These are phyloP conservation scores for Pinguiococcus pyrenoidosus DNA, from an alignment of 108 stramenopile genomes.

Conservation along the genomic window DNA sequence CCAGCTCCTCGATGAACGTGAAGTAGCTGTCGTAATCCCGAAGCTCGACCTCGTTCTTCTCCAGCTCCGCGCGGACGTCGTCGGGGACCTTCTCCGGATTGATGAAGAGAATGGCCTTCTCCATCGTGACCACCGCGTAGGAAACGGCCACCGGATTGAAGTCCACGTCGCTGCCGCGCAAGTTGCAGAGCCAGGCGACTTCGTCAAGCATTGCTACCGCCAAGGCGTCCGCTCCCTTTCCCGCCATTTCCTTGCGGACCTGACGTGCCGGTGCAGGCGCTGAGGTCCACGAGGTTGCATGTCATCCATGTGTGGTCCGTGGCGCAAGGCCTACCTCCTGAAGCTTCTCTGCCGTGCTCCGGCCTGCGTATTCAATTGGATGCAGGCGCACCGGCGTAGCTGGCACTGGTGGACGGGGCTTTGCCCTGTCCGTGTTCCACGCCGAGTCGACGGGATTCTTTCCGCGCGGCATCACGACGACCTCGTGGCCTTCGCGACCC, in stretches of 20 bases:
- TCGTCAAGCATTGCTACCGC: constrained; percentile 83
- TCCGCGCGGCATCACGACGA: neutral
- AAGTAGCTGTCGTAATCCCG: neutral
- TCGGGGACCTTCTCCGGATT: neutral
- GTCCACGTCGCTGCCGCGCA: constrained; percentile 66
- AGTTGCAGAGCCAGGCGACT: constrained; percentile 85
- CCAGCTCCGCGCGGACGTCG: neutral
- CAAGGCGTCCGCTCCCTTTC: constrained; percentile 57
- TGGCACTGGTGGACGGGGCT: constrained; percentile 53
- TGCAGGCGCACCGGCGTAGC: constrained; percentile 67
- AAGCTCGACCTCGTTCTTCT: neutral
- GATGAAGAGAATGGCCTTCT: neutral
- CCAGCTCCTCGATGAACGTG: neutral
- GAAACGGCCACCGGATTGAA: constrained; percentile 75
- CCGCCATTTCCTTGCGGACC: constrained; percentile 54
- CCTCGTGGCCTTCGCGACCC: no score
- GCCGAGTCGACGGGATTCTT: constrained; percentile 74
- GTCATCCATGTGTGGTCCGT: no score
- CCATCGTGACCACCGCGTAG: constrained; percentile 58
- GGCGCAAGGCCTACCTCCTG: constrained; percentile 7
- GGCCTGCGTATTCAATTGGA: constrained; percentile 73
- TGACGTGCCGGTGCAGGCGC: no score
- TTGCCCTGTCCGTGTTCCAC: no score
- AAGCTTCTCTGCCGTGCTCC: constrained; percentile 61
- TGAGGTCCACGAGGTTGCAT: no score